phyloP scores from a whole-genome alignment of 768 basidiomycete species.

The Hygrocybe punicea region DNA sequence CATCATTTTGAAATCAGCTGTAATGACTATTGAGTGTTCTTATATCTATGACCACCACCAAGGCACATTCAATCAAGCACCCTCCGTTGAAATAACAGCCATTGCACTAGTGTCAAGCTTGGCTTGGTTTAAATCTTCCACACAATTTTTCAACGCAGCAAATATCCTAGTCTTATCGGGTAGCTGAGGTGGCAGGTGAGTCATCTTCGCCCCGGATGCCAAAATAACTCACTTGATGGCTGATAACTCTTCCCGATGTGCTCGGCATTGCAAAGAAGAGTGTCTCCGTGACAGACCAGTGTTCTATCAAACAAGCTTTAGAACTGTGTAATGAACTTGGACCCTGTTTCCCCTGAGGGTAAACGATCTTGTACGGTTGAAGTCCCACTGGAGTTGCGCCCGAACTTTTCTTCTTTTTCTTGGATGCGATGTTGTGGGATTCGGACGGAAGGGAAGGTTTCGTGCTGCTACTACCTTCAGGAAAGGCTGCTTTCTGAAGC shows the following conservation, averaged over 20 bases:
- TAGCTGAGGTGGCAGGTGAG: slow-evolving; percentile 32
- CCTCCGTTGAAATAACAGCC: background rate
- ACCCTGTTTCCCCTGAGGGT: slow-evolving; percentile 20
- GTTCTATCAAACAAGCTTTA: background rate
- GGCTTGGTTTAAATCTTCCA: slow-evolving; percentile 27
- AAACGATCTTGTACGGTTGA: slow-evolving; percentile 50
- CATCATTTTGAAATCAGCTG: too few species aligned
- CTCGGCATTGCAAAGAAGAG: slow-evolving; percentile 74
- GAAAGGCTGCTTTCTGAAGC: background rate
- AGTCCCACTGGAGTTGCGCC: slow-evolving; percentile 37
- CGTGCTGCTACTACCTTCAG: background rate
- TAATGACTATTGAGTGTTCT: too few species aligned
- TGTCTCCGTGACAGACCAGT: slow-evolving; percentile 42
- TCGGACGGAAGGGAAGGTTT: background rate
- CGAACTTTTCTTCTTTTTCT: slow-evolving; percentile 6
- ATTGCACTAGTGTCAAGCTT: slow-evolving; percentile 16
- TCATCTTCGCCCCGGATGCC: background rate
- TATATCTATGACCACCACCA: too few species aligned
- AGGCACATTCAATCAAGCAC: background rate
- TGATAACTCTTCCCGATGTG: slow-evolving; percentile 70
- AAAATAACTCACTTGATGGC: slow-evolving; percentile 55
- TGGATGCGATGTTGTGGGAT: background rate
- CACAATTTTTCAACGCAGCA: slow-evolving; percentile 27
- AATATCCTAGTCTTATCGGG: slow-evolving; percentile 46
- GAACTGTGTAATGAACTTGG: background rate